These are phyloP conservation scores for Chaetomium fimeti DNA, from an alignment of 495 filamentous ascomycete species.

Conservation along the genomic window DNA sequence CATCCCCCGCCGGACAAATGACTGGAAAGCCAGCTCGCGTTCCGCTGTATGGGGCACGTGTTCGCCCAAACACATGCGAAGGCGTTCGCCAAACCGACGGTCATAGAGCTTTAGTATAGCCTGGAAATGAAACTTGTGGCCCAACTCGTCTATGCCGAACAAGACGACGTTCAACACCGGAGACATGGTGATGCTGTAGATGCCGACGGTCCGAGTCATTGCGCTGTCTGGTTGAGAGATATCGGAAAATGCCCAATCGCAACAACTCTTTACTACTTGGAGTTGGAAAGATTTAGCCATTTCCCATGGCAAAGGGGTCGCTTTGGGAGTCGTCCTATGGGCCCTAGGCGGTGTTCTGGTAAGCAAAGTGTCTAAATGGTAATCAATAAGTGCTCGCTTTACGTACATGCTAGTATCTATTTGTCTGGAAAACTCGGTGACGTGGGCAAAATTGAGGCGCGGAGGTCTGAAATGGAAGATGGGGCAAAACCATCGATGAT, in stretches of 20 bases:
- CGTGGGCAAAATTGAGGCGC: too few relatives aligned
- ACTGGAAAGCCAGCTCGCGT: constrained; percentile 2
- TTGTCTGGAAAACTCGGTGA: too few relatives aligned
- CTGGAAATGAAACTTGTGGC: not conserved
- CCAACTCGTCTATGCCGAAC: not conserved
- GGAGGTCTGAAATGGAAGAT: too few relatives aligned
- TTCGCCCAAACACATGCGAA: not conserved
- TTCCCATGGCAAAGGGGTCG: not conserved
- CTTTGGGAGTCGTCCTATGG: not conserved
- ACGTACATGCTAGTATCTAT: not conserved
- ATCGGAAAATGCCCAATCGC: not conserved
- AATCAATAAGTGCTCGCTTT: not conserved
- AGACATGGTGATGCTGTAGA: constrained; percentile 1
- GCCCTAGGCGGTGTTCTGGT: not conserved
- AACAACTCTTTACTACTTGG: not conserved
- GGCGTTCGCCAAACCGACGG: constrained; percentile 1
- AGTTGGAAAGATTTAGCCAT: not conserved
- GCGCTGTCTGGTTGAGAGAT: not conserved
- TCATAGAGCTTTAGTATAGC: constrained; percentile 3
- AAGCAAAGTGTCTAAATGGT: not conserved
- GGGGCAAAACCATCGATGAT: too few relatives aligned
- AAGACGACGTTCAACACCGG: not conserved
- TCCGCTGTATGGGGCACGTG: not conserved
- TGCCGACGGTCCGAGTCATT: not conserved
- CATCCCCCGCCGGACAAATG: not conserved